Evolutionary conservation across 2,329 filamentous ascomycete genomes (phyloP).

Genomic region (Cladosporium phlei): DNA sequence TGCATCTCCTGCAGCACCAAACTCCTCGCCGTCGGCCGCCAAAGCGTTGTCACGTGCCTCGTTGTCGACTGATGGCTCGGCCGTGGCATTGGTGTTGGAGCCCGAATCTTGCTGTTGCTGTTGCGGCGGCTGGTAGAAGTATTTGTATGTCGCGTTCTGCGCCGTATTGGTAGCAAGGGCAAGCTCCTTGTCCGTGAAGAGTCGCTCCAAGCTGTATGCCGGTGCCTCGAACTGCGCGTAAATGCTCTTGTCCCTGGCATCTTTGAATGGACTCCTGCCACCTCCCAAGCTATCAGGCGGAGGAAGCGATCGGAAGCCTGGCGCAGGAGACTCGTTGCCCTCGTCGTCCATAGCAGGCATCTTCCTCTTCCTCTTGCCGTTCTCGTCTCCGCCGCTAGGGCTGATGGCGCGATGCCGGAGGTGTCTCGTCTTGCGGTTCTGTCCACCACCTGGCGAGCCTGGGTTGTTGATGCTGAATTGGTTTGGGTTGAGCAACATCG

Average conservation of each 20-base stretch:
- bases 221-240: constrained; percentile 55
- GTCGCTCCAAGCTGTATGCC: constrained; percentile 57
- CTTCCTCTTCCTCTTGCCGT: constrained; percentile 56
- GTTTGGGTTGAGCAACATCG: constrained; percentile 59
- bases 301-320: constrained; percentile 39
- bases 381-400: constrained; percentile 37
- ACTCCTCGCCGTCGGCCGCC: constrained; percentile 26
- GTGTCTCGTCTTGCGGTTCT: constrained; percentile 60
- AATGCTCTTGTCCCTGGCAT: constrained; percentile 48
- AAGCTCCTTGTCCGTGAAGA: constrained; percentile 65
- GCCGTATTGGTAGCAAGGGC: constrained; percentile 58
- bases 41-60: constrained; percentile 23
- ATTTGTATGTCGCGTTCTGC: constrained; percentile 53
- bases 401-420: constrained; percentile 48
- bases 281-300: constrained; percentile 41
- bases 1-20: constrained; percentile 23
- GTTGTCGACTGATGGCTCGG: constrained; percentile 23
- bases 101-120: constrained; percentile 23
- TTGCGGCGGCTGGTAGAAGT: constrained; percentile 49
- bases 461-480: constrained; percentile 63
- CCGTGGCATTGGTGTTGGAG: constrained; percentile 25
- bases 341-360: constrained; percentile 51
- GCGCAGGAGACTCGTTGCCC: constrained; percentile 54
- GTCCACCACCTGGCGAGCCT: constrained; percentile 57
- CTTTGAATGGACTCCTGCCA: constrained; percentile 46